Evolutionary conservation across 352 stramenopile species (phyloP), one percentile per base, ranked within the genome.

Genomic region (Pythium rishiriense): DNA sequence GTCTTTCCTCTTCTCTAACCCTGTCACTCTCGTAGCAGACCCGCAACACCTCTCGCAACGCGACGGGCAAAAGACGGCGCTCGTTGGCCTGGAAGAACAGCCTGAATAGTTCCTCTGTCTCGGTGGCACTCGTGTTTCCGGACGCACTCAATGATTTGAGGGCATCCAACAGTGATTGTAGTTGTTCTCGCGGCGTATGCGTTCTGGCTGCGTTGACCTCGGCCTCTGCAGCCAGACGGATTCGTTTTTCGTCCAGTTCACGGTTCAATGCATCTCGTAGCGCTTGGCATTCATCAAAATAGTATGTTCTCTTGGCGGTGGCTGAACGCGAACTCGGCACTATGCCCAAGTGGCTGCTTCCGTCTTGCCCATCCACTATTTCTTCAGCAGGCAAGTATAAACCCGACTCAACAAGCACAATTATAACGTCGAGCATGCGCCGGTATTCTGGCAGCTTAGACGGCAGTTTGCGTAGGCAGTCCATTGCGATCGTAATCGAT

Each of bases 401-500:
- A 0, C 75, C 81, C 9, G 75, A 73, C 56, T 89, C 81, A 21
- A 93, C 17, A 11, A 91, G 50, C 24, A 42, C 42, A 24, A 88
- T 69, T 14, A 81, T 70, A 19, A 88, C 74, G 39, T 85, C 73
- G 21, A 93, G 57, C 31, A 90, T 72, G 6, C 79, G 82, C 22
- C 68, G 72, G 66, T 90, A 90, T n/a, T 76, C 71, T 47, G 84
- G 84, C 2, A 93, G 69, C 17, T 64, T 71, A 1, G 68, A 28
- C 0, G 82, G 65, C 29, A 93, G 67, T 21, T 88, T 84, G 43
- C 78, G 80, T 19, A 93, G 59, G 56, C 84, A 93, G 47, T 93
- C 82, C 53, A 93, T 69, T 3, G 84, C 84, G 42, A 93, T 88
- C 3, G 72, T 55, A n/a, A 86, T 67, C 0, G 84, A 90, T 2